A percentile compares a stretch with the other conserved stretches of the same genome.
phyloP scores from a whole-genome alignment of 140 eudicot species.

The Bidens hawaiensis region DNA sequence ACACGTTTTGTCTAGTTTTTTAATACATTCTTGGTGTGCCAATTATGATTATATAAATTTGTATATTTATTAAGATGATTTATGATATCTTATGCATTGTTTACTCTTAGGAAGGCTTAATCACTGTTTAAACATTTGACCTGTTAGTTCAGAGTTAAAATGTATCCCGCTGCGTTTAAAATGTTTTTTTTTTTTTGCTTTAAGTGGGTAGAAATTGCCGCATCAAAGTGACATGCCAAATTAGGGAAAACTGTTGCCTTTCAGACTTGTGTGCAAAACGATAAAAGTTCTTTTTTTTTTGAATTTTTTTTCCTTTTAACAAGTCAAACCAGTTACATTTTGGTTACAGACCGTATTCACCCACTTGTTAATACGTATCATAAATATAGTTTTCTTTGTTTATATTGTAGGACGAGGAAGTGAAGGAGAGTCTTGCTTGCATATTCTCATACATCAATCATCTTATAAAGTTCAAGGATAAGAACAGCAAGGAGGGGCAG shows the following conservation, averaged over 20 bases:
- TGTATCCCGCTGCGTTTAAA: background rate
- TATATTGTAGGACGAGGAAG: conserved; percentile 50
- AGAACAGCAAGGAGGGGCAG: conserved; percentile 65
- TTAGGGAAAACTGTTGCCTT: background rate
- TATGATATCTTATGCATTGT: background rate
- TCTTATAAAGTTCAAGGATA: too few relatives aligned
- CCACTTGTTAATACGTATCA: background rate
- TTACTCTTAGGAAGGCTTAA: background rate
- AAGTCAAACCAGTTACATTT: too few relatives aligned
- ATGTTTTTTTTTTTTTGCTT: too few relatives aligned
- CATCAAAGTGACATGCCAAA: background rate
- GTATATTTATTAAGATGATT: background rate
- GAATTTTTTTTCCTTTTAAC: background rate
- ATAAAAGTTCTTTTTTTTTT: background rate
- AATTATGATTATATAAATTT: background rate
- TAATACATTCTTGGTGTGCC: background rate
- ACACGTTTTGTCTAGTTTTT: background rate
- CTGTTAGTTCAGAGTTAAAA: background rate
- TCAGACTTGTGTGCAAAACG: too few relatives aligned
- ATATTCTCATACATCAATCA: too few relatives aligned
- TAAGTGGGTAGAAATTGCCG: background rate
- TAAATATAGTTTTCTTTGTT: background rate
- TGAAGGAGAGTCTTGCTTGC: conserved; percentile 36
- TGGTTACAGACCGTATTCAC: background rate
- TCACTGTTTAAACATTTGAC: background rate